Evolutionary conservation across 2,329 filamentous ascomycete genomes (phyloP), one percentile per base, ranked within the genome.

Genomic region (Clonostachys chloroleuca): DNA sequence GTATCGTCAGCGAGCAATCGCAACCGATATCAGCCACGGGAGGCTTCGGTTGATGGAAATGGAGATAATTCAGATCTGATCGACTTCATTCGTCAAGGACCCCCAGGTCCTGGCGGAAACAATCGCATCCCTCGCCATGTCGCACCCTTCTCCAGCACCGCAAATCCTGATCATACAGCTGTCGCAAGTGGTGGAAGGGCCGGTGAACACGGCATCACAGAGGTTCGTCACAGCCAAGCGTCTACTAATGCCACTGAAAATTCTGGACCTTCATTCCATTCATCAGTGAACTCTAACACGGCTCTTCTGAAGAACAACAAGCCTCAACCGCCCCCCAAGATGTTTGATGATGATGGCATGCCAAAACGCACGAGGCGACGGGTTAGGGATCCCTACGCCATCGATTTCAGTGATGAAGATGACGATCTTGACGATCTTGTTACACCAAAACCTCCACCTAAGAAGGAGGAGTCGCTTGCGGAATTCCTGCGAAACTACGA

Each of bases 41-140:
- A 90, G 51, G 81, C 89, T 36, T 74, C 77, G 40, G 77, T 83
- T 14, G 77, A 83, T 44, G 72, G 70, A 48, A 76, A 74, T 45
- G 49, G 44, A 16, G 84, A 85, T 53, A 95, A 85, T 48, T 87
- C 89, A 12, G 94, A 96, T 51, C 72, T 99, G 49, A 96, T 96
- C 54, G 92, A 97, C 62, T 97, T 99, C 64, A 95, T 99, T 54
- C 85, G 92, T 42, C 85, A 89, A 61, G 92, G 92, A 1, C 91
- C 91, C 4, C 86, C 88, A 0, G 77, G 71, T 51, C 62, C 70
- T 41, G 69, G 73, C 34, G 75, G 73, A 40, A 79, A 80, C 52
- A 87, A 83, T 49, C 83, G 89, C 20, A 94, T 95, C 51, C 87
- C 90, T 40, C 84, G 88, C 16, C 81, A 80, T n/a, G 84, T 94